Base-by-base conservation (phyloP, 2,329 filamentous ascomycete species). In the Lachnellula subtilissima region DNA sequence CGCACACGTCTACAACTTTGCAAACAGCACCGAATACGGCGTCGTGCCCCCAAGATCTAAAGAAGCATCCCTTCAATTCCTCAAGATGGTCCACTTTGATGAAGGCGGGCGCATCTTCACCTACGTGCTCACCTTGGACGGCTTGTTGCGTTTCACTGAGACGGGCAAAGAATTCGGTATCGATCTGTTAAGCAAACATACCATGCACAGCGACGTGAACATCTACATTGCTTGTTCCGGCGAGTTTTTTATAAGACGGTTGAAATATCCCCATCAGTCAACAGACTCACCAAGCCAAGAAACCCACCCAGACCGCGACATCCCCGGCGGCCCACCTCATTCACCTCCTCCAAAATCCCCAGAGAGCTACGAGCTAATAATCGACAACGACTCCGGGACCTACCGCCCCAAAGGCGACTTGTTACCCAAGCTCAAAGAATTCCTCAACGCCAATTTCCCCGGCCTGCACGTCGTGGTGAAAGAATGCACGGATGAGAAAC, bases 121-220 rank as follows among this genome's bases (percentile, higher is more conserved):
- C 22, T 97, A 97, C 65, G 87, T 97, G 25, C 76, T 97, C 22
- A 96, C 91, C 0, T 79, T 97, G 6, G 93, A 97, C 67, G 88
- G 87, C 5, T 79, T 93, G 52, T 82, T 95, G 68, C 87, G 91
- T 47, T 97, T 97, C 73, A 97, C 93, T 1, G 93, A 97, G 72
- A 97, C 93, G 0, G 93, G 93, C 32, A 94, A 94, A 65, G 92
- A 97, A 67, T 97, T 97, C 57, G 91, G 92, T 52, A 91, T 97
- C 66, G 93, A 97, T 73, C 78, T 97, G 71, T 74, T 97, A 66
- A 91, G 87, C 71, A 97, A 97, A 71, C 93, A 97, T 72, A 96
- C 91, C 42, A 96, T 97, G 91, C 93, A 97, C 74, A 93, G 89
- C 62, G 87, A 97, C 71, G 92, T 96, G 1, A 88, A 86, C 37